phyloP scores from a whole-genome alignment of 164 flowering plant genomes.

The Paratinospora sagittata region DNA sequence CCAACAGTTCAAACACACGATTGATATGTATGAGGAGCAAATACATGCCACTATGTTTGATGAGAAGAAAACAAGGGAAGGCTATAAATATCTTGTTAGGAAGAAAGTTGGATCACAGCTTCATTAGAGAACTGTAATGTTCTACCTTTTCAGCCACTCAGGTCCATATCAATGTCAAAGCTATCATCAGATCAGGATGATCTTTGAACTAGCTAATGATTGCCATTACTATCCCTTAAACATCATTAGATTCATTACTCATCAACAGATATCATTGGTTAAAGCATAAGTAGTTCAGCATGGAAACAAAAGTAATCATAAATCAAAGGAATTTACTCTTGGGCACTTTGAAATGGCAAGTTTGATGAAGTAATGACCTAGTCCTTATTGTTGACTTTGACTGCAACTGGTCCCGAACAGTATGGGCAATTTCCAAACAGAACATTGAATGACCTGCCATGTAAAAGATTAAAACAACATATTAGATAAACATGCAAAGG shows the following conservation, averaged over 20 bases:
- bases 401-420: slow-evolving; percentile 78
- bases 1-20: too few relatives aligned
- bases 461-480: slow-evolving; percentile 2
- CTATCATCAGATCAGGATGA: neutral
- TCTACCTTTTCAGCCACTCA: neutral
- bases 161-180: neutral
- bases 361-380: slow-evolving; percentile 9
- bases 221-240: too few relatives aligned
- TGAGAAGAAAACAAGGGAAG: neutral
- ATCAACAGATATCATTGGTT: neutral
- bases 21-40: too few relatives aligned
- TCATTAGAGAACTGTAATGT: neutral
- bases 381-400: slow-evolving; percentile 36
- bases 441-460: slow-evolving; percentile 72
- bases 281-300: neutral
- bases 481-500: neutral
- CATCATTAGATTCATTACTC: neutral
- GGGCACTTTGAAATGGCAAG: neutral
- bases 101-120: neutral
- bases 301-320: neutral
- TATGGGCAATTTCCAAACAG: slow-evolving; percentile 85
- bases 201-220: too few relatives aligned
- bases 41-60: neutral
- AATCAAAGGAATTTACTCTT: neutral
- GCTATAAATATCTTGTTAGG: neutral